These are phyloP conservation scores for Wickerhamomyces chaumierensis DNA, from an alignment of 805 yeast species.

Conservation along the genomic window DNA sequence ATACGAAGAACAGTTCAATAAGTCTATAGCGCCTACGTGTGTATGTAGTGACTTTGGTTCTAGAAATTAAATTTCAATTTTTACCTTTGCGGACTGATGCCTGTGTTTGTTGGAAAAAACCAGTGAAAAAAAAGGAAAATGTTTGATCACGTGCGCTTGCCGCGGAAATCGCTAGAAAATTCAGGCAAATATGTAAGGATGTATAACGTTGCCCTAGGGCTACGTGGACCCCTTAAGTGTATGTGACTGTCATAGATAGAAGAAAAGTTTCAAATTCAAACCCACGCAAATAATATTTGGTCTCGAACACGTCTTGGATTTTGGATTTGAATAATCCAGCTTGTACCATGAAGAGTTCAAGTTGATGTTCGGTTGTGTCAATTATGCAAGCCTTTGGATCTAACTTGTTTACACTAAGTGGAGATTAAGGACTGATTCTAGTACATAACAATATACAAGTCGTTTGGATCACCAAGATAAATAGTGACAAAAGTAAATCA, in stretches of 20 bases:
- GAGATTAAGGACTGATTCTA: no score
- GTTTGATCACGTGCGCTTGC: constrained; percentile 1
- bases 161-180: not conserved
- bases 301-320: not conserved
- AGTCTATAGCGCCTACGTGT: constrained; percentile 6
- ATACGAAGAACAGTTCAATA: not conserved
- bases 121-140: constrained; percentile 3
- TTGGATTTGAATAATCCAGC: not conserved
- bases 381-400: not conserved
- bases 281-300: not conserved
- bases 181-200: constrained; percentile 1
- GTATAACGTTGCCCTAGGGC: not conserved
- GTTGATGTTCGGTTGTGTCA: not conserved
- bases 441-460: no score
- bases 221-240: no score
- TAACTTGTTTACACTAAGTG: no score
- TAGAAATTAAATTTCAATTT: constrained; percentile 13
- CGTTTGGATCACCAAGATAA: no score
- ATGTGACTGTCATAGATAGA: no score
- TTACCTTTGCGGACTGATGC: constrained; percentile 6
- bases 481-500: no score
- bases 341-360: not conserved
- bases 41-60: constrained; percentile 5
- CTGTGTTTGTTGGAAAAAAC: not conserved
- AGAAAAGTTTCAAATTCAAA: no score